Percentiles rank a stretch among this genome's conserved stretches.
phyloP scores from a whole-genome alignment of 108 stramenopile genomes.

The Conticribra weissflogii region DNA sequence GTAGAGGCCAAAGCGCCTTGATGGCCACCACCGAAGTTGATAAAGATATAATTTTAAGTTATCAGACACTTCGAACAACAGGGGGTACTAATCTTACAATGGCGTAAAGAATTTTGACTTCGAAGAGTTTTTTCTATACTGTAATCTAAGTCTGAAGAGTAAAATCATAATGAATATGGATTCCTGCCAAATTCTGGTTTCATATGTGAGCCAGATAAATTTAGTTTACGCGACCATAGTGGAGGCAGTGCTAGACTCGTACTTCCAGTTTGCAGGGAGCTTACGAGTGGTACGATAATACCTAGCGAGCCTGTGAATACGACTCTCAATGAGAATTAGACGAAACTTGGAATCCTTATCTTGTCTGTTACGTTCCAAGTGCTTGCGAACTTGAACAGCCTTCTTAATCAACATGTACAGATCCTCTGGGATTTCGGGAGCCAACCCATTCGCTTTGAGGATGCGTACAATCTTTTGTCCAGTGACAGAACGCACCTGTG shows the following conservation, averaged over 20 bases:
- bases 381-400: constrained; percentile 99
- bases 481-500: constrained; percentile 96
- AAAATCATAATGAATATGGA: no score
- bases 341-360: constrained; percentile 99
- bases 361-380: constrained; percentile 98
- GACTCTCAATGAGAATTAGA: constrained; percentile 99
- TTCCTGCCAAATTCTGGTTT: no score
- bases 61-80: no score
- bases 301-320: constrained; percentile 98
- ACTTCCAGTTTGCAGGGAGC: constrained; percentile 99
- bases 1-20: constrained; percentile 68
- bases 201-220: no score
- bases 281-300: constrained; percentile 99
- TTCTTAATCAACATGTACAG: constrained; percentile 99
- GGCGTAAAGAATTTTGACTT: no score
- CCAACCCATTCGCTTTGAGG: constrained; percentile 98
- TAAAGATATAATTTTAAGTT: no score
- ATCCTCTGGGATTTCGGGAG: constrained; percentile 99
- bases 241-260: constrained; percentile 97
- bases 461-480: constrained; percentile 99
- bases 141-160: no score
- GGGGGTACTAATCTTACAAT: no score
- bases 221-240: constrained; percentile 96
- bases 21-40: no score
- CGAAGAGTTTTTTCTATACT: no score